Conservation (phyloP, 2,329 filamentous ascomycete genomes). For the Fusarium robinianum region DNA sequence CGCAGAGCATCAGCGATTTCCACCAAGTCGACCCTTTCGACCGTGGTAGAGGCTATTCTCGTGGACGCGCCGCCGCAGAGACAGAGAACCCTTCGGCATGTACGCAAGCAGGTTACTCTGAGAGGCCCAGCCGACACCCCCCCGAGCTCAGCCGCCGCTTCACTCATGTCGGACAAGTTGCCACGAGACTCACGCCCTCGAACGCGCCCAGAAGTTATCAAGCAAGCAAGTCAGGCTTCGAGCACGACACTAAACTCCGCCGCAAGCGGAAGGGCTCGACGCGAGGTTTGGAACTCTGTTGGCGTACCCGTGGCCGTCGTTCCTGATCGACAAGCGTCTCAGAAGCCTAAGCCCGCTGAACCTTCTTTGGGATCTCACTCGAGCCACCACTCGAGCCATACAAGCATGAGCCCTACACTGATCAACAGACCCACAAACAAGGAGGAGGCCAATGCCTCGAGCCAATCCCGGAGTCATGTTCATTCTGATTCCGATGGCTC, state of each 20-base stretch:
- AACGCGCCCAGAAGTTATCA: constrained; percentile 36
- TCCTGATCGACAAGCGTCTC: constrained; percentile 61
- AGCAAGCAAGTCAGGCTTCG: constrained; percentile 56
- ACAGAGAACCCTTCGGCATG: constrained; percentile 63
- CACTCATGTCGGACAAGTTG: constrained; percentile 19
- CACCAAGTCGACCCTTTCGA: constrained; percentile 58
- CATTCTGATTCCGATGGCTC: constrained; percentile 55
- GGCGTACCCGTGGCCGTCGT: constrained; percentile 67
- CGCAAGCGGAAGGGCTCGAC: constrained; percentile 59
- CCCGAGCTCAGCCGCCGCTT: constrained; percentile 15
- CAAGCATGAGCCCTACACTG: constrained; percentile 56
- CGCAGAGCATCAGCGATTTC: constrained; percentile 60
- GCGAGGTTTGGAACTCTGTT: constrained; percentile 62
- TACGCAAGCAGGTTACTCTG: constrained; percentile 58
- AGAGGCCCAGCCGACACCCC: constrained; percentile 47
- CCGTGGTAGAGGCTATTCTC: constrained; percentile 61
- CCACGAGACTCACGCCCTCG: constrained; percentile 37
- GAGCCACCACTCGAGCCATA: constrained; percentile 59
- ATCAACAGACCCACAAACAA: constrained; percentile 49
- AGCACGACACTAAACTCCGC: constrained; percentile 54
- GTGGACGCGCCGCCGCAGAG: constrained; percentile 53
- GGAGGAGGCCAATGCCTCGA: constrained; percentile 49
- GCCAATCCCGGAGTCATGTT: constrained; percentile 46
- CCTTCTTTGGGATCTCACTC: constrained; percentile 65
- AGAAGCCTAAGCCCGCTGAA: constrained; percentile 55